Evolutionary conservation across 768 basidiomycete genomes (phyloP), one percentile per base, ranked within the genome.

Genomic region (Mycena venus): DNA sequence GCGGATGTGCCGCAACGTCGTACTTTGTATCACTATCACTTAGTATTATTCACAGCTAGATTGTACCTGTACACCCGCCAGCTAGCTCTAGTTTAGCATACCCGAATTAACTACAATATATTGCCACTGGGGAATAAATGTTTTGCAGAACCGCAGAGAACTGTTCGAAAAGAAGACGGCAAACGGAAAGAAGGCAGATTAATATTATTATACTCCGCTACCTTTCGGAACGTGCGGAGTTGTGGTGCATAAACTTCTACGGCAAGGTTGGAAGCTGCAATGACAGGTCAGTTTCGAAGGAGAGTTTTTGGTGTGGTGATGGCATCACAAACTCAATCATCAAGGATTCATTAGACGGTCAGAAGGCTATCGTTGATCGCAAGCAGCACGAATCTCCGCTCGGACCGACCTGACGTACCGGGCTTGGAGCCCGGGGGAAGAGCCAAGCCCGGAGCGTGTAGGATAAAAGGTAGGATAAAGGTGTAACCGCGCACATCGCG

Each of bases 71-170:
- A 75, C 55, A 67, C 40, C 38, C 31, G 17, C 49, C 10, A 5
- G 49, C 49, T 51, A 66, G 61, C 65, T 59, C 59, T 56, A 60
- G 58, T 61, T 60, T 75, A 75, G 60, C 70, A 72, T 75, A 75
- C 75, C 75, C 70, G 19, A 64, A 66, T 49, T 72, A 75, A 68
- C 59, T 75, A 75, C 65, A 60, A 55, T 70, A 75, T 51, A 61
- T 4, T 74, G 23, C 25, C 9, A 69, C 55, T 59, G 67, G 53
- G 53, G 21, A 64, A 74, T 65, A 72, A 64, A 47, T n/a, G n/a
- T 51, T 51, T 27, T 34, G 56, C 17, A 59, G 7, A 36, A n/a
- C 21, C 21, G 32, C 56, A 11, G 23, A 21, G 58, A 34, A 51
- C 17, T n/a, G 27, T 38, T 38, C 36, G 10, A 14, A 25, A 25